A percentile compares a stretch with the other conserved stretches of the same genome.
These are phyloP conservation scores for Chlamydomonas sp. DNA, from an alignment of 139 green algal genomes.

Conservation along the genomic window DNA sequence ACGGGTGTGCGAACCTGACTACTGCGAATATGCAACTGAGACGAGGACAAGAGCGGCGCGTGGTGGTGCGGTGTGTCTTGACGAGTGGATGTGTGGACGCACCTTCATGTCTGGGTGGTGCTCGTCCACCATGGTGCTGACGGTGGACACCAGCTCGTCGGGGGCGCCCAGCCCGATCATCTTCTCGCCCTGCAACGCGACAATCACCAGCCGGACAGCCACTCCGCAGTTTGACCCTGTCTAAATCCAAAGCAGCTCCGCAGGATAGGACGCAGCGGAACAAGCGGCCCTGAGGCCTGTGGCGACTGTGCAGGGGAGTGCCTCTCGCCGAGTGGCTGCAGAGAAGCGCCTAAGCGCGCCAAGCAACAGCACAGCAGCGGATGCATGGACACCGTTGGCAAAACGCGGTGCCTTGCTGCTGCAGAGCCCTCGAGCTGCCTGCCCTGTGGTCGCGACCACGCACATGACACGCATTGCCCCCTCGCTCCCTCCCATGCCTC, in stretches of 20 bases:
- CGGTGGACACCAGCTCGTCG: slow-evolving; percentile 47
- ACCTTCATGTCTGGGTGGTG: slow-evolving; percentile 5
- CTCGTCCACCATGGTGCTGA: neutral
- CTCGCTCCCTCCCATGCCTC: no score
- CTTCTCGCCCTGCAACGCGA: slow-evolving; percentile 65
- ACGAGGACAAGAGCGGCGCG: neutral
- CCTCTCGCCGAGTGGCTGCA: neutral
- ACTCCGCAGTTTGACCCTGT: neutral
- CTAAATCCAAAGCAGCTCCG: neutral
- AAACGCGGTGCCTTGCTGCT: neutral
- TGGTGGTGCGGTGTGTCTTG: no score
- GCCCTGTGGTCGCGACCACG: no score
- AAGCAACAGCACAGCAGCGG: no score
- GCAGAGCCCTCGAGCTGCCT: neutral
- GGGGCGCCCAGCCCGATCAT: slow-evolving; percentile 73
- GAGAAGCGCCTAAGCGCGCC: no score
- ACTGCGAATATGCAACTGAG: neutral
- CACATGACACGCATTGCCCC: no score
- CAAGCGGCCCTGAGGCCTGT: no score
- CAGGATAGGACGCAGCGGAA: neutral
- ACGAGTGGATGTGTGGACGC: neutral
- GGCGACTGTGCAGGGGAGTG: neutral
- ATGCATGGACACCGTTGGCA: neutral
- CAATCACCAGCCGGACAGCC: neutral
- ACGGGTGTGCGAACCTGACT: no score